Percentiles rank a stretch among this genome's conserved stretches.
Conservation (phyloP, 1,284 basidiomycete species). For the Tremellales sp. region DNA sequence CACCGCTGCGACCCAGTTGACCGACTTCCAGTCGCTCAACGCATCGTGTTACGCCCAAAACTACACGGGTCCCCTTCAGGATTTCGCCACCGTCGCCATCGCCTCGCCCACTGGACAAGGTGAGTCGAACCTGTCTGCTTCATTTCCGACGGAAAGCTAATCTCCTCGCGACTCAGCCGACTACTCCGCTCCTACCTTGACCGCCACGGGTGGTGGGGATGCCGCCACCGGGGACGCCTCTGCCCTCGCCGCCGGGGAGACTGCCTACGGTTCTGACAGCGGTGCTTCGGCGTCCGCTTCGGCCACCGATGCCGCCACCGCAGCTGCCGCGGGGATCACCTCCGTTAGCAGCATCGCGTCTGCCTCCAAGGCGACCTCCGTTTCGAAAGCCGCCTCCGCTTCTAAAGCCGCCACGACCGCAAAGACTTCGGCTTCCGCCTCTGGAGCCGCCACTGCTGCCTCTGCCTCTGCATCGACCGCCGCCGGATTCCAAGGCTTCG, state of each 20-base stretch:
- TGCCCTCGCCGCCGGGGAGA: conserved; percentile 8
- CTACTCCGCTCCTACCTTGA: conserved; percentile 41
- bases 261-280: conserved; percentile 8
- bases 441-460: conserved; percentile 11
- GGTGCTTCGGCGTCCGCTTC: conserved; percentile 8
- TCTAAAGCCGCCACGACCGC: conserved; percentile 11
- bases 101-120: conserved; percentile 25
- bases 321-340: conserved; percentile 10
- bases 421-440: conserved; percentile 10
- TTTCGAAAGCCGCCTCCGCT: conserved; percentile 13
- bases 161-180: conserved; percentile 8
- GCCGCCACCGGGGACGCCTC: conserved; percentile 35
- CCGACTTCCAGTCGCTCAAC: conserved; percentile 39
- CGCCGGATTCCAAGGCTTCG: conserved; percentile 10
- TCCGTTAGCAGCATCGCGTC: conserved; percentile 11
- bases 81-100: conserved; percentile 30
- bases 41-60: conserved; percentile 40
- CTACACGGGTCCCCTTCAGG: conserved; percentile 34
- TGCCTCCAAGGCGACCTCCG: conserved; percentile 8
- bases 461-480: conserved; percentile 7
- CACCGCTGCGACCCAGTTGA: conserved; percentile 33
- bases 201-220: conserved; percentile 41
- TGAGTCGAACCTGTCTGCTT: conserved; percentile 7
- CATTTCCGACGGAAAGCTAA: background rate
- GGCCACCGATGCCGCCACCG: conserved; percentile 4